Percentiles rank a stretch among this genome's conserved stretches.
Conservation (phyloP, 2,329 filamentous ascomycete species). For the Trichocomaceae sp. region DNA sequence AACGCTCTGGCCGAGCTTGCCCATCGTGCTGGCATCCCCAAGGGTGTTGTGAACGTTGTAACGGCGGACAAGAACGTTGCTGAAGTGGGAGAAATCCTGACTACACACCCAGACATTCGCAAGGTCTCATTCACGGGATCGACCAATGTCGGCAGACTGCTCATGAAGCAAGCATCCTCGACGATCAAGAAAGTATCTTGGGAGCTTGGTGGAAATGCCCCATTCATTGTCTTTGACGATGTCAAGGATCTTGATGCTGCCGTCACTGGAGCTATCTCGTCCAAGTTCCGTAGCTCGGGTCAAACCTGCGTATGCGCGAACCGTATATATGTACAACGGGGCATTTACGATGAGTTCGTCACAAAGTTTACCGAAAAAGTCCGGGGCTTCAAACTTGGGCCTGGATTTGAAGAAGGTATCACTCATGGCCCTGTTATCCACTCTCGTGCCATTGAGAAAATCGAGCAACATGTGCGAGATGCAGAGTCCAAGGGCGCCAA, state of each 20-base stretch:
- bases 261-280: constrained; percentile 72
- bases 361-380: constrained; percentile 50
- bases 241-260: constrained; percentile 74
- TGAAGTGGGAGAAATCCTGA: constrained; percentile 69
- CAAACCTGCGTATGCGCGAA: constrained; percentile 89
- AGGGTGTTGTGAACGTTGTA: constrained; percentile 84
- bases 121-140: constrained; percentile 92
- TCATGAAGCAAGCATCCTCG: constrained; percentile 82
- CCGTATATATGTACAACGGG: constrained; percentile 47
- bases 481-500: constrained; percentile 70
- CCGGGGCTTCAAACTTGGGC: constrained; percentile 42
- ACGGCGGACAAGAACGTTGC: constrained; percentile 73
- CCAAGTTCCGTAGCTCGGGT: constrained; percentile 89
- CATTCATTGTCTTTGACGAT: constrained; percentile 96
- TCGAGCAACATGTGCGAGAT: constrained; percentile 71
- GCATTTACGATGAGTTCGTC: constrained; percentile 50
- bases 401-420: constrained; percentile 40
- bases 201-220: constrained; percentile 90
- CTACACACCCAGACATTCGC: constrained; percentile 66
- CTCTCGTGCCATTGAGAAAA: constrained; percentile 71
- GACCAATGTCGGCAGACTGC: constrained; percentile 59
- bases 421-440: constrained; percentile 58
- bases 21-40: constrained; percentile 78
- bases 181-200: constrained; percentile 84
- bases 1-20: constrained; percentile 82